phyloP scores from a whole-genome alignment of 805 yeast species.

The Metschnikowia corniflorae region DNA sequence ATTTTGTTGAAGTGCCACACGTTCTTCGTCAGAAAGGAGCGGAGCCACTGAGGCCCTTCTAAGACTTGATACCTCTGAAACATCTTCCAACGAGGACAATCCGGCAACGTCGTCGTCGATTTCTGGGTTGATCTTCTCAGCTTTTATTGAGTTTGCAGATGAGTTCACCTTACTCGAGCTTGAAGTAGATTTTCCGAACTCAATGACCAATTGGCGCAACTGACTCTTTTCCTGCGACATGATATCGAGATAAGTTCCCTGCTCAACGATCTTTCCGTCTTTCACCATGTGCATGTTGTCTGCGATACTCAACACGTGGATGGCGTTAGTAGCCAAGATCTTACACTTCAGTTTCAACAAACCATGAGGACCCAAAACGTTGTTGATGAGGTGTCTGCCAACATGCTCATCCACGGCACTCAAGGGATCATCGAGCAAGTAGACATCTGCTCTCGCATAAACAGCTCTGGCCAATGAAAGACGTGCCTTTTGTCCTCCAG shows the following conservation, averaged over 20 bases:
- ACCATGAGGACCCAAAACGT: conserved; percentile 81
- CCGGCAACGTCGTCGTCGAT: conserved; percentile 14
- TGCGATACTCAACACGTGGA: conserved; percentile 76
- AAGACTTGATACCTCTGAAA: conserved; percentile 34
- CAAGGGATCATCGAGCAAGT: conserved; percentile 85
- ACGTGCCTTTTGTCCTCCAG: conserved; percentile 98
- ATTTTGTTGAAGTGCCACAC: conserved; percentile 23
- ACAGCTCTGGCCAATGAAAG: conserved; percentile 93
- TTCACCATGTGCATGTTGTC: conserved; percentile 64
- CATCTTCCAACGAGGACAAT: conserved; percentile 23
- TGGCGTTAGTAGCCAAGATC: conserved; percentile 81
- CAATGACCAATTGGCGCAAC: conserved; percentile 53
- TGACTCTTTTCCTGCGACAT: conserved; percentile 44
- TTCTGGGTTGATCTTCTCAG: conserved; percentile 16
- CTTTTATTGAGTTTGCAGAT: conserved; percentile 20
- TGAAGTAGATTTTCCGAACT: conserved; percentile 52
- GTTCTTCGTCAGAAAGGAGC: conserved; percentile 37
- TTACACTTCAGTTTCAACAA: conserved; percentile 69
- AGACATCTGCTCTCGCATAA: conserved; percentile 89
- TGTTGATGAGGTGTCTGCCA: conserved; percentile 76
- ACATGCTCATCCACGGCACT: conserved; percentile 99
- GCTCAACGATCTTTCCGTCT: conserved; percentile 66
- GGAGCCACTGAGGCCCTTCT: conserved; percentile 65
- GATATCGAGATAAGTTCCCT: conserved; percentile 57
- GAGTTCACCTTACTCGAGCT: conserved; percentile 12